A percentile compares a stretch with the other conserved stretches of the same genome.
These are phyloP conservation scores for Epichloe sibirici DNA, from an alignment of 2,329 filamentous ascomycete species.

Conservation along the genomic window DNA sequence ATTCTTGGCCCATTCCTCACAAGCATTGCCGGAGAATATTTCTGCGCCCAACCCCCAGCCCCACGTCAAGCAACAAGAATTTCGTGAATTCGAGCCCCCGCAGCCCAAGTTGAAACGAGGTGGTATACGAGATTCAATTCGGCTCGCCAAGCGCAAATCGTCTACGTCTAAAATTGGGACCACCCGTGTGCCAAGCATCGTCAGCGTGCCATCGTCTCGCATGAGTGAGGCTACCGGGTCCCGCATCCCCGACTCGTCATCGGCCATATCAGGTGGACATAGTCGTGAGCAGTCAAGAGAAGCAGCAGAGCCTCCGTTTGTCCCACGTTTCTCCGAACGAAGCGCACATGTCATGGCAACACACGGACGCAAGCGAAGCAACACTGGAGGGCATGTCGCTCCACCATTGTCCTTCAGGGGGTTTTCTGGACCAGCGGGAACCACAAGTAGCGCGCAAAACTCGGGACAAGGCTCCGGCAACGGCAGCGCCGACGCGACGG, in stretches of 20 bases:
- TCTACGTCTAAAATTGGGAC: slow-evolving; percentile 40
- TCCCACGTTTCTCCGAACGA: slow-evolving; percentile 56
- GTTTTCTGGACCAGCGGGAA: slow-evolving; percentile 49
- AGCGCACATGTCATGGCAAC: slow-evolving; percentile 28
- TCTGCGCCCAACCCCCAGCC: slow-evolving; percentile 36
- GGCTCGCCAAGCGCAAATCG: slow-evolving; percentile 63
- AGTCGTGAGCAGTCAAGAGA: slow-evolving; percentile 41
- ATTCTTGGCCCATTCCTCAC: slow-evolving; percentile 82
- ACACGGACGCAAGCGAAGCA: slow-evolving; percentile 79
- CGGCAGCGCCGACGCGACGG: slow-evolving; percentile 44
- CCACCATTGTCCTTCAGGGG: slow-evolving; percentile 64
- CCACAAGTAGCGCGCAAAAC: slow-evolving; percentile 28
- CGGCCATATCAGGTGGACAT: slow-evolving; percentile 22
- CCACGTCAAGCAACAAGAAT: slow-evolving; percentile 21
- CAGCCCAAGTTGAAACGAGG: slow-evolving; percentile 35
- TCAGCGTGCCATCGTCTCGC: slow-evolving; percentile 24
- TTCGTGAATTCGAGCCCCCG: slow-evolving; percentile 40
- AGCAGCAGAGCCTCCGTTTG: slow-evolving; percentile 58
- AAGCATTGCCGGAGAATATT: slow-evolving; percentile 65
- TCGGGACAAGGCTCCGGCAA: slow-evolving; percentile 45
- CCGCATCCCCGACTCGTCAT: slow-evolving; percentile 28
- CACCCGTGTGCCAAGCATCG: slow-evolving; percentile 35
- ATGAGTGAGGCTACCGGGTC: slow-evolving; percentile 25
- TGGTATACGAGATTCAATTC: slow-evolving; percentile 77
- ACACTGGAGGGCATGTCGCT: slow-evolving; percentile 64